Evolutionary conservation across 768 basidiomycete genomes (phyloP).

Genomic region (Suillus lakei): DNA sequence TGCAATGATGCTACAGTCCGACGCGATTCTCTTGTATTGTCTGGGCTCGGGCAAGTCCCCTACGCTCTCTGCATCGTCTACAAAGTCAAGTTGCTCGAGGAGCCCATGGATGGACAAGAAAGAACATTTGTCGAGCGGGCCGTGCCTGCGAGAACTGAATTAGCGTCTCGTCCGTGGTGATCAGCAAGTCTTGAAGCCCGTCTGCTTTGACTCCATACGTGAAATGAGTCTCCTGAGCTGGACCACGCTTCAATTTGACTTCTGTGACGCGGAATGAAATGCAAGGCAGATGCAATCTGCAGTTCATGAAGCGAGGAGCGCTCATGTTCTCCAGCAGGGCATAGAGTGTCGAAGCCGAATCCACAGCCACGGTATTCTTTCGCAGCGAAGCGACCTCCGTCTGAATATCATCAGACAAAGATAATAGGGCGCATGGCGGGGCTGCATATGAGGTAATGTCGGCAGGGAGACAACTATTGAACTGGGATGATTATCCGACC

Average conservation of each 20-base stretch:
- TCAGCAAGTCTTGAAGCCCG: neutral
- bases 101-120: neutral
- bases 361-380: neutral
- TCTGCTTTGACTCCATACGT: neutral
- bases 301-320: neutral
- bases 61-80: neutral
- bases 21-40: conserved; percentile 2
- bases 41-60: neutral
- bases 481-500: neutral
- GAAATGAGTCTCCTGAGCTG: neutral
- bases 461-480: neutral
- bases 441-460: neutral
- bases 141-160: neutral
- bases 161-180: neutral
- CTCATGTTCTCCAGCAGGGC: neutral
- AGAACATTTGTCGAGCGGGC: neutral
- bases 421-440: neutral
- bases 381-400: neutral
- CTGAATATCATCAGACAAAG: conserved; percentile 1
- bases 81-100: neutral
- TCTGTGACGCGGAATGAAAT: neutral
- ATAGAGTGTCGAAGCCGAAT: neutral
- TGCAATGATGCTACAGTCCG: neutral
- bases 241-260: neutral
- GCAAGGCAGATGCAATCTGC: conserved; percentile 1